Evolutionary conservation across 2,329 filamentous ascomycete genomes (phyloP), one percentile per base, ranked within the genome.

Genomic region (Coleophoma crateriformis): DNA sequence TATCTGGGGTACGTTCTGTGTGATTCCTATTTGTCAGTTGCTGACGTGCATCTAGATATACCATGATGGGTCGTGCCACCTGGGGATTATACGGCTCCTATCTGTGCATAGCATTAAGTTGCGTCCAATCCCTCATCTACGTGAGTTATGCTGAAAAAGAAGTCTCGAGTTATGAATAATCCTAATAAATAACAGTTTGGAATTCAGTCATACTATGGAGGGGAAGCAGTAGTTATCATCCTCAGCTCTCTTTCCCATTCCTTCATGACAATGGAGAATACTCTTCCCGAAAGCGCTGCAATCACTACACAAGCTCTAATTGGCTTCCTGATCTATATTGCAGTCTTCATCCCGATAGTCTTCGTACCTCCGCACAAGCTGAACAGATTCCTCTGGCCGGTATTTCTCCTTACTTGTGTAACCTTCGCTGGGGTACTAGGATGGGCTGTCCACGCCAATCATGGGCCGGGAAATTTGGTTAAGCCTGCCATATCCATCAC

Each of bases 21-120:
- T 39, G 3, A 15, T 14, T 19, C 19, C 13, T 39, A 13, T 11
- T 39, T 10, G 7, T 39, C 14, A 7, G n/a, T 39, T n/a, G 2
- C 37, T 39, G 19, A 10, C n/a, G 8, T 11, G 13, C 8, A 7
- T n/a, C n/a, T 39, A 39, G 11, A 39, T 39, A 61, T 39, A 54
- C 59, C 3, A 58, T 62, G 50, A 59, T 62, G 51, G 58, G 54
- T 43, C 50, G 60, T 20, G 54, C 57, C 3, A 56, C 58, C 11
- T 62, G 56, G 49, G 60, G 59, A 10, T 59, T 62, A 57, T 62
- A 61, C 37, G 58, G 60, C 14, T 14, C 49, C 50, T 60, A 58
- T 47, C 58, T 62, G 52, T 55, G 58, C 27, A 54, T 59, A 22
- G 48, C 52, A 33, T 47, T 59, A 4, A 54, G 56, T 47, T 54